Evolutionary conservation across 2,329 filamentous ascomycete species (phyloP).

Genomic region (Pestalotiopsis sp.): DNA sequence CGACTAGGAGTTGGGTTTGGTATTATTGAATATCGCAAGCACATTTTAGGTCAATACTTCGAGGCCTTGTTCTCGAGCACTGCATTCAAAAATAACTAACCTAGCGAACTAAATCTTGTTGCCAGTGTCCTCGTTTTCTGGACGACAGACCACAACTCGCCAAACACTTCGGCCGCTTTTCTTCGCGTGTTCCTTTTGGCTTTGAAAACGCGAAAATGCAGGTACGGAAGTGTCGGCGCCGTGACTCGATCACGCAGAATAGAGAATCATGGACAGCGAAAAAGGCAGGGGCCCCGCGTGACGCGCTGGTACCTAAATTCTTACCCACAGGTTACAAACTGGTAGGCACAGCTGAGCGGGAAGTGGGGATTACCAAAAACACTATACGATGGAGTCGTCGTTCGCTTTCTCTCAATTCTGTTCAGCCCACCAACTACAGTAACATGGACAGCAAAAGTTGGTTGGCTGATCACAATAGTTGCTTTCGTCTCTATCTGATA

Average conservation of each 20-base stretch:
- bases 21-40: background rate
- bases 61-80: no score
- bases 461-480: background rate
- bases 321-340: background rate
- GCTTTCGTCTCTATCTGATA: background rate
- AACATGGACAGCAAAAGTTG: background rate
- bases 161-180: background rate
- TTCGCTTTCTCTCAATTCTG: no score
- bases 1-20: background rate
- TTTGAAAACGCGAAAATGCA: background rate
- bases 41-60: background rate
- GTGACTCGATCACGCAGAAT: background rate
- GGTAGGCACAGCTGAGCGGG: background rate
- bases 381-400: background rate
- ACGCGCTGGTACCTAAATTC: background rate
- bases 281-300: background rate
- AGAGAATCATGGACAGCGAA: background rate
- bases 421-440: background rate
- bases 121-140: background rate
- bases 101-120: no score
- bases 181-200: background rate
- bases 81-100: no score
- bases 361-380: background rate
- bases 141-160: background rate
- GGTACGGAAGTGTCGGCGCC: background rate